A percentile compares a stretch with the other conserved stretches of the same genome.
Conservation (phyloP, 2,329 filamentous ascomycete species). For the Bipolaris bicolor region DNA sequence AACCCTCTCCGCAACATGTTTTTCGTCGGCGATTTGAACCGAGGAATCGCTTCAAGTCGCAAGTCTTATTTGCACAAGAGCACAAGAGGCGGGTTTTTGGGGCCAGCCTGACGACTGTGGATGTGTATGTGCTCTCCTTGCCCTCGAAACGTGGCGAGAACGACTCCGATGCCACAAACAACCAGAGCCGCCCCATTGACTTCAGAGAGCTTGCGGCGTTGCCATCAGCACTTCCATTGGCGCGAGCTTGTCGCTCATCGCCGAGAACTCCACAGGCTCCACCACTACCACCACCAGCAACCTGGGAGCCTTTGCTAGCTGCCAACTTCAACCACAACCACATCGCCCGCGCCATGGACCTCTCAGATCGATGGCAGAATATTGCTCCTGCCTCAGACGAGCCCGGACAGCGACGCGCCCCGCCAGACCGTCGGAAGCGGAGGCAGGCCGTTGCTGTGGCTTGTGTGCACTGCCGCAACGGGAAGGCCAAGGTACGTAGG, state of each 20-base stretch:
- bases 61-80: conserved; percentile 9
- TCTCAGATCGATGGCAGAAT: conserved; percentile 30
- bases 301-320: conserved; percentile 1
- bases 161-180: conserved; percentile 2
- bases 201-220: neutral
- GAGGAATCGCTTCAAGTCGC: conserved; percentile 12
- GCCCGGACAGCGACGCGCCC: conserved; percentile 25
- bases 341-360: conserved; percentile 21
- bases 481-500: conserved; percentile 33
- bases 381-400: conserved; percentile 35
- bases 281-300: conserved; percentile 4
- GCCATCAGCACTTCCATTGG: conserved; percentile 2
- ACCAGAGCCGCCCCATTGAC: neutral
- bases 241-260: conserved; percentile 8
- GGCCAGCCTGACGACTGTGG: neutral
- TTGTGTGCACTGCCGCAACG: conserved; percentile 31
- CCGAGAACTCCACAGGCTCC: conserved; percentile 12
- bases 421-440: conserved; percentile 25
- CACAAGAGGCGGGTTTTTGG: conserved; percentile 1
- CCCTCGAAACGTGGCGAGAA: conserved; percentile 6
- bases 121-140: neutral
- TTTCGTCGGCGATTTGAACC: conserved; percentile 16
- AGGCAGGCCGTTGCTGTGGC: conserved; percentile 33
- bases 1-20: conserved; percentile 11
- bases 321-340: conserved; percentile 2